Evolutionary conservation across 768 basidiomycete species (phyloP), one percentile per base, ranked within the genome.

Genomic region (Termitomyces eurrhizus): DNA sequence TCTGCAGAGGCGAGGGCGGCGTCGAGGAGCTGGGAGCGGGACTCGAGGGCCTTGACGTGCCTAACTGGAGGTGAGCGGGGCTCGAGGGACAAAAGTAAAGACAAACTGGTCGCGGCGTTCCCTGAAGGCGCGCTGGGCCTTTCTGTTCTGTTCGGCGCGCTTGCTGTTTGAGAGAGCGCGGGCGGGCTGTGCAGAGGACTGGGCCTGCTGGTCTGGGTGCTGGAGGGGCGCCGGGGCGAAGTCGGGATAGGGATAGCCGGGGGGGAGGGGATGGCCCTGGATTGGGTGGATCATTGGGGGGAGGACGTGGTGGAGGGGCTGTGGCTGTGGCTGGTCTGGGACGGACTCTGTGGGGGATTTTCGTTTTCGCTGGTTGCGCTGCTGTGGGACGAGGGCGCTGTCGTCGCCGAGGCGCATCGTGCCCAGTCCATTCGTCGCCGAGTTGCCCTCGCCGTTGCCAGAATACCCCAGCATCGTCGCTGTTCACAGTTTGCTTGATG

Each of bases 131-230:
- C 93, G 82, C 75, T 97, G 94, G 0, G 94, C 94, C 73, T 94
- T 95, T 66, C 94, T 82, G 72, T 97, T 97, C 77, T 97, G 94
- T 68, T 95, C 94, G 46, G 94, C 94, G 11, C 94, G 84, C 70
- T 94, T 95, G 70, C 87, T 90, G 68, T 81, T 85, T 72, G 88
- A 91, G 53, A 94, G 78, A 12, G 84, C 74, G 51, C 92, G 79
- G 29, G 81, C 80, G 21, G 74, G 72, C 7, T 73, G 69, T 7
- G 69, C 9, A 72, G 69, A 56, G 72, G 46, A 71, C 1, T 67
- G 70, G 66, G 29, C 70, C 18, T 70, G 71, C 45, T 62, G 73
- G 61, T 66, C 67, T 46, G 60, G 70, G 51, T 41, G 60, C 1
- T 18, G 58, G 0, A 41, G 62, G 11, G 81, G 80, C 65, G 84